These are phyloP conservation scores for Pichia sp. DNA, from an alignment of 1,139 yeast species.

Conservation along the genomic window DNA sequence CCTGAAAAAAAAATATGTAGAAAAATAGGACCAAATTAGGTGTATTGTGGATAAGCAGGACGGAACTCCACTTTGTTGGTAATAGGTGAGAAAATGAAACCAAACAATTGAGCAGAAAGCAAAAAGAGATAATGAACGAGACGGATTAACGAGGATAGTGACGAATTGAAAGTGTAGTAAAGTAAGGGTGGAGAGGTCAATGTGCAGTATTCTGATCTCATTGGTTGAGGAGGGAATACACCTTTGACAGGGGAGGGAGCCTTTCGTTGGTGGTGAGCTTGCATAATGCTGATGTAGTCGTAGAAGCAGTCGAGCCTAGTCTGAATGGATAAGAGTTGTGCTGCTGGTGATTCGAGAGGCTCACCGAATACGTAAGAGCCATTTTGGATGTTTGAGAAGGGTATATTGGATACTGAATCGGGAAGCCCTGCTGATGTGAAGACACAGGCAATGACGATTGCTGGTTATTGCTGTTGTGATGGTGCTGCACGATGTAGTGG, in stretches of 20 bases:
- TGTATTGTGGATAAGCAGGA: too few relatives aligned
- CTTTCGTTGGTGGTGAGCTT: not conserved
- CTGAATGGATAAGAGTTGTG: not conserved
- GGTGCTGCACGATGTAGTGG: not conserved
- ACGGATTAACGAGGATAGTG: too few relatives aligned
- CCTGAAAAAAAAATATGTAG: too few relatives aligned
- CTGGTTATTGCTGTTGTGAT: not conserved
- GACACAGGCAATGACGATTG: too few relatives aligned
- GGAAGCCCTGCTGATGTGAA: not conserved
- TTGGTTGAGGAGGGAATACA: conserved; percentile 11
- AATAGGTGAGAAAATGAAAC: too few relatives aligned
- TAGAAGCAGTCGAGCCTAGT: not conserved
- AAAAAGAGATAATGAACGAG: too few relatives aligned
- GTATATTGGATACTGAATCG: not conserved
- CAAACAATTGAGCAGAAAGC: too few relatives aligned
- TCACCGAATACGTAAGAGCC: not conserved
- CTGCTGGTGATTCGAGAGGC: not conserved
- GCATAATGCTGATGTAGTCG: not conserved
- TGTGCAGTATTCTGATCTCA: not conserved
- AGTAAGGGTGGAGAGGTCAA: not conserved
- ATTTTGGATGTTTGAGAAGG: not conserved
- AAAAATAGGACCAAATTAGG: too few relatives aligned
- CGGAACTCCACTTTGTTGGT: too few relatives aligned
- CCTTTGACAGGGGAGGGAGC: conserved; percentile 13
- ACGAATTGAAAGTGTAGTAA: too few relatives aligned